Conservation (phyloP, 306 rosid genomes). For the Cucumis melo region DNA sequence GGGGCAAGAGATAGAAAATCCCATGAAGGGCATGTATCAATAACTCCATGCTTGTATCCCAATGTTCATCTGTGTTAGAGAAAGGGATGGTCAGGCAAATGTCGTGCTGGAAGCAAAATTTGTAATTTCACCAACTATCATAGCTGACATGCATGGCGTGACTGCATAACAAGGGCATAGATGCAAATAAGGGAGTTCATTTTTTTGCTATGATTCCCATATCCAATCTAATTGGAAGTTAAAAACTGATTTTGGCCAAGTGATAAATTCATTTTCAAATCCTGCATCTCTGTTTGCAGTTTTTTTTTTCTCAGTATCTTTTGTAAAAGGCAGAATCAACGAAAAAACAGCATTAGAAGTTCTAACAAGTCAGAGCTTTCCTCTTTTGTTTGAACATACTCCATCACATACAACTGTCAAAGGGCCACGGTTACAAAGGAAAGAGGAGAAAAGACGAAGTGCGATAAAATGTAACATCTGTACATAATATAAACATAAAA, state of each 20-base stretch:
- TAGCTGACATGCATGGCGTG: not conserved
- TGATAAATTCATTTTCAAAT: not conserved
- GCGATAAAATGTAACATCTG: not conserved
- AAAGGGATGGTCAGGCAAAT: not conserved
- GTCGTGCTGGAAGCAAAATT: not conserved
- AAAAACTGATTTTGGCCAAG: not conserved
- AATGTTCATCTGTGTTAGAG: not conserved
- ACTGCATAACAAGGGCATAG: not conserved
- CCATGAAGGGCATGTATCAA: not conserved
- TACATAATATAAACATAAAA: conserved; percentile 1
- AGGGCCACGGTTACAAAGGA: not conserved
- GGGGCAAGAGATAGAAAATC: conserved; percentile 2
- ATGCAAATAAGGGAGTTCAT: not conserved
- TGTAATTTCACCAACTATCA: not conserved
- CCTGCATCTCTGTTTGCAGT: not conserved
- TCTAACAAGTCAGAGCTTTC: not conserved
- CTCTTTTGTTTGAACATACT: not conserved
- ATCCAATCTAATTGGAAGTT: not conserved
- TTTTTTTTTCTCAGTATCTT: not conserved
- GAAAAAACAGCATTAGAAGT: not conserved
- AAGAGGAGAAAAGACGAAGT: not conserved
- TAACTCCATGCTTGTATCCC: not conserved
- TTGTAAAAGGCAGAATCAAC: not conserved
- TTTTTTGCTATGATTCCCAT: not conserved
- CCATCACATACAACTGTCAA: not conserved